Conservation (phyloP, 495 filamentous ascomycete species). For the Umbilicaria muhlenbergii region DNA sequence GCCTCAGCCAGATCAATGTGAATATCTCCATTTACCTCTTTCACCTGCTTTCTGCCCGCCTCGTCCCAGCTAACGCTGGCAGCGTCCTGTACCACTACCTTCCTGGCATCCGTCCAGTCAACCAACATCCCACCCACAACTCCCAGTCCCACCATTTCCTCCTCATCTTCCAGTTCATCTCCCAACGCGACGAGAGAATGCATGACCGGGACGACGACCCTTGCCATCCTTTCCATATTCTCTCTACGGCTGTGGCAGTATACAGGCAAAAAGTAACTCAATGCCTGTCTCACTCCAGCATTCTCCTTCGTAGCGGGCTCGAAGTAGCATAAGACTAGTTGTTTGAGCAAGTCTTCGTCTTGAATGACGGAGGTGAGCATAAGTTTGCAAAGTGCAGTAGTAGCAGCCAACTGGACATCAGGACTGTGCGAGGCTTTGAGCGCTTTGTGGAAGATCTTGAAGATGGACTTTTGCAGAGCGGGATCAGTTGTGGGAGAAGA, state of each 20-base stretch:
- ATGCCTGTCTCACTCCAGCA: conserved; percentile 71
- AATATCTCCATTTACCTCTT: conserved; percentile 45
- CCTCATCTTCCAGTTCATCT: conserved; percentile 52
- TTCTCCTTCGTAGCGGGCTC: conserved; percentile 73
- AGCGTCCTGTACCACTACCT: conserved; percentile 55
- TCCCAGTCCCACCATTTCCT: conserved; percentile 62
- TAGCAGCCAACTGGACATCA: conserved; percentile 68
- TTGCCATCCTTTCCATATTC: conserved; percentile 67
- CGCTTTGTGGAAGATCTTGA: conserved; percentile 65
- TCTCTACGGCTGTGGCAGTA: conserved; percentile 72
- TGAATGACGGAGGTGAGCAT: conserved; percentile 51
- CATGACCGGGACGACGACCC: conserved; percentile 51
- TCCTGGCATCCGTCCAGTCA: conserved; percentile 92
- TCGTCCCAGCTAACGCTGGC: conserved; percentile 34
- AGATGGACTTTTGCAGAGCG: conserved; percentile 39
- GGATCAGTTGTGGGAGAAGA: conserved; percentile 27
- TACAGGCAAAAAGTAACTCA: conserved; percentile 92
- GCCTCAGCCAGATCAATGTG: conserved; percentile 51
- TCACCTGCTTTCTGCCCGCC: conserved; percentile 24
- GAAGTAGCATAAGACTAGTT: conserved; percentile 75
- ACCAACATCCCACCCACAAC: conserved; percentile 66
- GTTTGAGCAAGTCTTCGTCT: conserved; percentile 60
- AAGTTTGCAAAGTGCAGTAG: conserved; percentile 69
- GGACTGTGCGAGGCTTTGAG: conserved; percentile 52
- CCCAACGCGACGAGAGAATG: conserved; percentile 39